Base-by-base conservation (phyloP, 352 stramenopile species). In the Pythium chondricola region DNA sequence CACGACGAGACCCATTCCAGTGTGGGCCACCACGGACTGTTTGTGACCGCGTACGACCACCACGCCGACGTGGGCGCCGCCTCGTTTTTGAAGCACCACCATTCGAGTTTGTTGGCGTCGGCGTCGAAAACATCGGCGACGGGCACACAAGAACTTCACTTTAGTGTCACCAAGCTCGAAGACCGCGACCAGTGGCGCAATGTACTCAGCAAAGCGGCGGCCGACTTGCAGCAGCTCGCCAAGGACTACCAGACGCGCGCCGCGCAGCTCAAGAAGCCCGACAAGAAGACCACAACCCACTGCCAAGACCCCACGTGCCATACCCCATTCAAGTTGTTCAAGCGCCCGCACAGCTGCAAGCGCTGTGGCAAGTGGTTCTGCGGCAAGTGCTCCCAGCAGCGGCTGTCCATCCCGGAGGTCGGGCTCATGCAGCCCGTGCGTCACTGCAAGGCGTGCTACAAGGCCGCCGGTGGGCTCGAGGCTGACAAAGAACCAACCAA, bases 361-460 rank as follows among this genome's bases (percentile, higher is more conserved):
- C 80, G 83, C 21, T 94, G 83, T 46, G 83, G 72, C 11, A 88
- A 89, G 41, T 89, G 80, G 72, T 87, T 94, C 55, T 94, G 83
- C 41, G 64, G 56, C 33, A 94, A 94, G 57, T 92, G 83, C 57
- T 84, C 83, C 18, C 69, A 75, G 31, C 74, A 89, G 51, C 78
- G 78, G 29, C 77, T 88, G 59, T 74, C 72, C 35, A 94, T 94
- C 49, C 83, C 83, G 0, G 80, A 94, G 47, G 67, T 90, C 24
- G 83, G 78, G 5, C 57, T 94, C 35, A 61, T 91, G 37, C 69
- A 82, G 9, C 74, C 83, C 1, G 83, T 94, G 17, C 79, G 83
- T 40, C 83, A 94, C 60, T 94, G 83, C 49, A 71, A 69, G 45
- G 48, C 47, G 21, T 94, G 83, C 61, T 94, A 90, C 54, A 67